Conservation (phyloP, 2,329 filamentous ascomycete genomes). For the Scytalidium sp. region DNA sequence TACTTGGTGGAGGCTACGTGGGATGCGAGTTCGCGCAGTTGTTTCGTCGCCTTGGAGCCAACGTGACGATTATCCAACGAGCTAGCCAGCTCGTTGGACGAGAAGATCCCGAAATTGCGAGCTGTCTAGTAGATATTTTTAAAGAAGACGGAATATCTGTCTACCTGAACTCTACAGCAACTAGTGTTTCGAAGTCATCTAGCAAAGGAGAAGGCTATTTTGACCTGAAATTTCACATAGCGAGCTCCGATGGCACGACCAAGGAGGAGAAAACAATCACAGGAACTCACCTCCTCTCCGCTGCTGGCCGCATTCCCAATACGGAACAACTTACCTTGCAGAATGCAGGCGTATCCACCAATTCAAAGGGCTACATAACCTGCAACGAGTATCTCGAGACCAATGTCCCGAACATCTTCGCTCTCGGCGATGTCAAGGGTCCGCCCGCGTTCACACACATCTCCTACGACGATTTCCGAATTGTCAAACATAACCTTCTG, state of each 20-base stretch:
- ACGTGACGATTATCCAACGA: slow-evolving; percentile 45
- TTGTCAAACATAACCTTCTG: slow-evolving; percentile 44
- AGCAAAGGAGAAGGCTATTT: slow-evolving; percentile 5
- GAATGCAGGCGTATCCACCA: slow-evolving; percentile 37
- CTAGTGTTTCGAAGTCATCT: slow-evolving; percentile 8
- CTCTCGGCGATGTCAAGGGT: slow-evolving; percentile 50
- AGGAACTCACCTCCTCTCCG: slow-evolving; percentile 47
- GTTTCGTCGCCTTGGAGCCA: slow-evolving; percentile 44
- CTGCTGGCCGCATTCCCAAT: slow-evolving; percentile 47
- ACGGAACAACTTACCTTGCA: slow-evolving; percentile 41
- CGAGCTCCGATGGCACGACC: slow-evolving; percentile 1
- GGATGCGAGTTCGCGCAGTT: slow-evolving; percentile 52
- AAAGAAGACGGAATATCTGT: slow-evolving; percentile 43
- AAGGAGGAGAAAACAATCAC: slow-evolving; percentile 22
- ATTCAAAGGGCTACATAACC: slow-evolving; percentile 39
- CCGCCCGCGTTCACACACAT: slow-evolving; percentile 53
- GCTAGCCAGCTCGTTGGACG: slow-evolving; percentile 36
- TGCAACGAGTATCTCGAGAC: slow-evolving; percentile 44
- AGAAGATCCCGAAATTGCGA: slow-evolving; percentile 44
- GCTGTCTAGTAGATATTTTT: slow-evolving; percentile 39
- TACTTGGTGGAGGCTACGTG: slow-evolving; percentile 50
- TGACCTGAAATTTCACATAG: slow-evolving; percentile 19
- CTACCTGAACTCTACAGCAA: slow-evolving; percentile 33
- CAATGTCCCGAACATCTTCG: slow-evolving; percentile 39
- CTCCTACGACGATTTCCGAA: slow-evolving; percentile 53